Percentiles rank a stretch among this genome's conserved stretches.
phyloP scores from a whole-genome alignment of 768 basidiomycete genomes.

The Rhodocollybia butyracea region DNA sequence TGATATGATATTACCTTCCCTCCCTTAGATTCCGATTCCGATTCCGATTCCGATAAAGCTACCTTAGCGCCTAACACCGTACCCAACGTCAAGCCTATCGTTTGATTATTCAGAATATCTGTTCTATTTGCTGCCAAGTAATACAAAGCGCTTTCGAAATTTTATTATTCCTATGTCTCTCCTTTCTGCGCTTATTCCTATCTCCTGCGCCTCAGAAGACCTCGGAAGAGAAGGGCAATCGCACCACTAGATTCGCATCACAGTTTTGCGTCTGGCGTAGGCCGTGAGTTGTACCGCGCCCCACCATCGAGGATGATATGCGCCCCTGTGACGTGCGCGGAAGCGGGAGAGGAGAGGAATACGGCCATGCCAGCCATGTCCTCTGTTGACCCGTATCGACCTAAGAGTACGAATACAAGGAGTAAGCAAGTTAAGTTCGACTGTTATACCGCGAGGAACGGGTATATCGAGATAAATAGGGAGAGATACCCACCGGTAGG shows the following conservation, averaged over 20 bases:
- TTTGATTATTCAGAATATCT: no score
- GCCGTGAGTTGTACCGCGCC: conserved; percentile 24
- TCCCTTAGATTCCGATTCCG: no score
- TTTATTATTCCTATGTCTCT: no score
- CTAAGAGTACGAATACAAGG: conserved; percentile 28
- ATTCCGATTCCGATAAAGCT: no score
- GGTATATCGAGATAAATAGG: background rate
- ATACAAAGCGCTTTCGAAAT: no score
- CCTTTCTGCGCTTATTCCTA: no score
- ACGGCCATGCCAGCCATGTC: conserved; percentile 73
- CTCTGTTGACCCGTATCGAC: conserved; percentile 58
- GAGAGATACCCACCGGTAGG: conserved; percentile 61
- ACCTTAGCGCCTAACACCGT: no score
- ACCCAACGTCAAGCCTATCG: no score
- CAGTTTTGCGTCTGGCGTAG: background rate
- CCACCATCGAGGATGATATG: conserved; percentile 77
- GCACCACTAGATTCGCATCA: background rate
- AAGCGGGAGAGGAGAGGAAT: conserved; percentile 69
- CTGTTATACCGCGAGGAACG: no score
- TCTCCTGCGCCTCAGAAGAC: no score
- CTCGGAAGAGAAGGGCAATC: background rate
- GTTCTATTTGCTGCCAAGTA: no score
- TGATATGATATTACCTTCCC: no score
- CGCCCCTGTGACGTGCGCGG: conserved; percentile 70
- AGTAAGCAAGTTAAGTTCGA: background rate